Percentiles rank a stretch among this genome's conserved stretches.
Conservation (phyloP, 2,329 filamentous ascomycete species). For the Sclerotiophoma versabilis region DNA sequence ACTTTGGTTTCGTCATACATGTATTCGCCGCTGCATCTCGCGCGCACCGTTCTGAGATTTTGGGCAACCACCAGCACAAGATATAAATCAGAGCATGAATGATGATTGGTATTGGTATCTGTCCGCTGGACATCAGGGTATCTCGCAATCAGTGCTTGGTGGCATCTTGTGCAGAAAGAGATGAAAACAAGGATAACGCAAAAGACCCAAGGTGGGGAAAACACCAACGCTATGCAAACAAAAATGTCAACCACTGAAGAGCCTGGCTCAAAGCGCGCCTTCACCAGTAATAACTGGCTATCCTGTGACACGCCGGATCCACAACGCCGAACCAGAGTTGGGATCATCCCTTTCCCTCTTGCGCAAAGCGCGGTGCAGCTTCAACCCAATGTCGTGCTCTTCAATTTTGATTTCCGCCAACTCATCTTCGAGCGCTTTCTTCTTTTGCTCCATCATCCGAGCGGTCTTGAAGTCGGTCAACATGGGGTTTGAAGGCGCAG, state of each 20-base stretch:
- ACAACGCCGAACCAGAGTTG: constrained; percentile 44
- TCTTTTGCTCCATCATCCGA: constrained; percentile 43
- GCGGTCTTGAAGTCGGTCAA: constrained; percentile 46
- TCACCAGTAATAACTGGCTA: background rate
- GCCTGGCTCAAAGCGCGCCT: background rate
- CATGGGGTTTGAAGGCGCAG: constrained; percentile 48
- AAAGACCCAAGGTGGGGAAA: background rate
- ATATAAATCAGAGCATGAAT: too few species aligned
- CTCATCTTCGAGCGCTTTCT: constrained; percentile 48
- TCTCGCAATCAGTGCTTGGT: constrained; percentile 7
- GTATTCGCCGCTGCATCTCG: too few species aligned
- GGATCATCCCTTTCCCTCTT: constrained; percentile 50
- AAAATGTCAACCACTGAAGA: background rate
- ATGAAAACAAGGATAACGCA: background rate
- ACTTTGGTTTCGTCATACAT: too few species aligned
- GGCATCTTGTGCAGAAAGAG: background rate
- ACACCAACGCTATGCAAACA: constrained; percentile 13
- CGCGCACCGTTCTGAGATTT: too few species aligned
- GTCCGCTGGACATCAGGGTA: constrained; percentile 6
- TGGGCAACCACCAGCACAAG: too few species aligned
- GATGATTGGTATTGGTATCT: background rate
- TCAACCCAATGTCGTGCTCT: constrained; percentile 51
- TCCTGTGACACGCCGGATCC: constrained; percentile 49
- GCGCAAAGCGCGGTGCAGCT: constrained; percentile 49
- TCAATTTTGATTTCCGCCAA: constrained; percentile 46